Percentiles rank a stretch among this genome's conserved stretches.
These are phyloP conservation scores for Jaltomata sinuosa DNA, from an alignment of 257 asterid species.

Conservation along the genomic window DNA sequence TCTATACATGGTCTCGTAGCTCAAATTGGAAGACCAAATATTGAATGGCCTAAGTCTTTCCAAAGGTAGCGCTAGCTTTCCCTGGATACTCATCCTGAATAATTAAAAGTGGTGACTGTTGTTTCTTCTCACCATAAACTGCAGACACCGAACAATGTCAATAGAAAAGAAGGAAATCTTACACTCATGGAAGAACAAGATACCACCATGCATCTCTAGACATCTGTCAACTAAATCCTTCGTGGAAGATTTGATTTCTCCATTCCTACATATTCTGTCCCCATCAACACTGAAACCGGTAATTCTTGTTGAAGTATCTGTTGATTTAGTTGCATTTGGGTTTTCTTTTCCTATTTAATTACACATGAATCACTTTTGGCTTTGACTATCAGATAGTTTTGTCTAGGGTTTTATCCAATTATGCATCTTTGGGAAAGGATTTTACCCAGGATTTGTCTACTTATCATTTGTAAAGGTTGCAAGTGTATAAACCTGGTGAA, in stretches of 20 bases:
- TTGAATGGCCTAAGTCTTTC: slow-evolving; percentile 92
- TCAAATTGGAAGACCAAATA: slow-evolving; percentile 68
- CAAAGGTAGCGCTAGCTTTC: slow-evolving; percentile 46
- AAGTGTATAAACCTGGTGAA: not conserved
- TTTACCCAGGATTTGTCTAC: not conserved
- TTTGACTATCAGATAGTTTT: not conserved
- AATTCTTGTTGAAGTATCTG: slow-evolving; percentile 15
- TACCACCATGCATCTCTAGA: slow-evolving; percentile 75
- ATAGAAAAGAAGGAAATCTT: slow-evolving; percentile 74
- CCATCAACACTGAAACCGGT: slow-evolving; percentile 91
- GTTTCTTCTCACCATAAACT: slow-evolving; percentile 11
- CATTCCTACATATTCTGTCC: slow-evolving; percentile 71
- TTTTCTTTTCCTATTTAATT: slow-evolving; percentile 2
- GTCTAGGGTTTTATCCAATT: not conserved
- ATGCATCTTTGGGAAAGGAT: not conserved
- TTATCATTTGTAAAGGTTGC: not conserved
- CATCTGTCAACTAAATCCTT: slow-evolving; percentile 76
- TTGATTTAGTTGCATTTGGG: not conserved
- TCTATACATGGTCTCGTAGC: slow-evolving; percentile 60
- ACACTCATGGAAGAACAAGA: slow-evolving; percentile 63
- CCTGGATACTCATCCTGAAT: not conserved
- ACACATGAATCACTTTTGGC: not conserved
- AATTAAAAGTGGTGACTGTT: not conserved
- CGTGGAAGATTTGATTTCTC: slow-evolving; percentile 75
- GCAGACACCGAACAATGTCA: slow-evolving; percentile 51